Base-by-base conservation (phyloP, 2,329 filamentous ascomycete genomes). In the Ceratocystis diversiconidia region DNA sequence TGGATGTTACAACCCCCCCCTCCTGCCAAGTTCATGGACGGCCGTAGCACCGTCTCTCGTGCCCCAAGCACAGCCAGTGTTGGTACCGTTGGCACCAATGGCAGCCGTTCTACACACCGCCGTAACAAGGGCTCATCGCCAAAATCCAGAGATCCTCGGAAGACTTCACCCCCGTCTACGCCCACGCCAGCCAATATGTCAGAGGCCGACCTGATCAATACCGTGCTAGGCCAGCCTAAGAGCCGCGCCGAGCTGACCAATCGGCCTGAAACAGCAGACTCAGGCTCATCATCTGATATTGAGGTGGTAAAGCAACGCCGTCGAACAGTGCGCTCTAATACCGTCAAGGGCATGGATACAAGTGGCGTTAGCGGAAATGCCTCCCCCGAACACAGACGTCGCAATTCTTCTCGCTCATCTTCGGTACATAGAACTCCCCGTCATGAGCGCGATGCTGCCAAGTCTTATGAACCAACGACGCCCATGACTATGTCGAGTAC, bases 1-100 rank as follows among this genome's bases (percentile, higher is more conserved):
- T 96, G 92, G 92, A 96, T 96, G 91, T 78, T 95, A 63, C 90
- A 95, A 72, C 92, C 92, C 1, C 90, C 91, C 1, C 92, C 92
- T n/a, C 84, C 87, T 43, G 90, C 92, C 66, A 91, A 87, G 73
- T 80, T 96, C 67, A 96, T 96, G 92, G 88, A 88, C 69, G 92
- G 91, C 69, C 94, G 92, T 73, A 83, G 89, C 44, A 83, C 84
- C 36, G 85, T 87, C 22, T 83, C 80, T 70, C 78, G 85, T 64
- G 86, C 83, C 69, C 78, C 78, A 44, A 88, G 84, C 71, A 78
- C 80, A 44, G 78, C 76, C 50, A 84, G 80, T 71, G 64, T 41
- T 28, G 63, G 63, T 30, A 65, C 60, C 19, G 44, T 44, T 22
- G 46, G 60, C 25, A 65, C 63, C 65, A 36, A 68, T 64, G 61